Evolutionary conservation across 2,329 filamentous ascomycete species (phyloP), one percentile per base, ranked within the genome.

Genomic region (Arthrobotrys entomopaga): DNA sequence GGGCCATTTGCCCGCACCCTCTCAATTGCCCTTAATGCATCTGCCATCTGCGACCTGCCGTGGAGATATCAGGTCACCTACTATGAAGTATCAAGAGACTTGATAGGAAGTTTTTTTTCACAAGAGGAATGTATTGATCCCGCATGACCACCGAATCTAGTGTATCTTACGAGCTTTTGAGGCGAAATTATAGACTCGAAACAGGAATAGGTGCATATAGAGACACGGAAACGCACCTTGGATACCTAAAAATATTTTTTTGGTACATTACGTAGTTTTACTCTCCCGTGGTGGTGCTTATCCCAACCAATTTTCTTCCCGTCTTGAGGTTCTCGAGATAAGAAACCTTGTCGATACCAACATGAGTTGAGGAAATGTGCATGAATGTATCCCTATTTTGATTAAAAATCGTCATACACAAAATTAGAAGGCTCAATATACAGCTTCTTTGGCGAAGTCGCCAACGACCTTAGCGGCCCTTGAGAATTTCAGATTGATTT

Each of bases 1-100:
- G 67, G 65, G 67, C 67, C 38, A 65, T 72, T 46, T 72, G 59
- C 29, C 67, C 67, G 24, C 63, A 72, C 57, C 53, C 67, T 46
- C 38, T 72, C 20, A 72, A 72, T 34, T 72, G 59, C 24, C 59
- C 53, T 16, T 72, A 60, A 34, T 20, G 8, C 4, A 40, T 38
- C 8, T 29, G 50, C 13, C 10, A 34, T 2, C 7, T 34, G 29
- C 29, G 29, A 34, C 29, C 29, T 34, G 29, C 29, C 2, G 29
- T 34, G 29, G 6, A 34, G 29, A 34, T 34, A 34, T 34, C 29
- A 34, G 29, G 29, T 34, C 29, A 34, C 10, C 29, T 34, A 5
- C 29, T 34, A 7, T 34, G 29, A 34, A 34, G 29, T 26, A 26
- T 53, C 26, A 53, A 10, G 50, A 53, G 19, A 50, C 48, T 22